phyloP scores from a whole-genome alignment of 805 yeast genomes.

The Hanseniaspora lindneri region DNA sequence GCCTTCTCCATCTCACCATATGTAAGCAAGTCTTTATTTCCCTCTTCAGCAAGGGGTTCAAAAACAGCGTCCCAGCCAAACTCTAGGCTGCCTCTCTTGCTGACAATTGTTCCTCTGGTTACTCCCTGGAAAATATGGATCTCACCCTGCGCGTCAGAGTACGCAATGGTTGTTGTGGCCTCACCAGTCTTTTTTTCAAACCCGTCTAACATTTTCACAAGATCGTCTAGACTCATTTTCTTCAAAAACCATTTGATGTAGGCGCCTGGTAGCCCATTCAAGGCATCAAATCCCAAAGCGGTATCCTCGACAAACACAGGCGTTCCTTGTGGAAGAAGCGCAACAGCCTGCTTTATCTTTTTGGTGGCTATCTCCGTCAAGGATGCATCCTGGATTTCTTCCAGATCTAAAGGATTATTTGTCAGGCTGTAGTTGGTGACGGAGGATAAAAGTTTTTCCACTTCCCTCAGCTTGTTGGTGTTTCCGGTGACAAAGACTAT shows the following conservation, averaged over 20 bases:
- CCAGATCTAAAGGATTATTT: constrained; percentile 65
- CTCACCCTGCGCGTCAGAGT: constrained; percentile 70
- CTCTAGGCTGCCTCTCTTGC: constrained; percentile 59
- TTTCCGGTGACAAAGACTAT: constrained; percentile 80
- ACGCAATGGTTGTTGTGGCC: constrained; percentile 89
- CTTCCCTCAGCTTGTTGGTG: constrained; percentile 76
- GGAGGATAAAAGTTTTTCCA: constrained; percentile 50
- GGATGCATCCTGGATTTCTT: constrained; percentile 79
- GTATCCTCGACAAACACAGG: constrained; percentile 95
- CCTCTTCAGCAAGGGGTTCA: constrained; percentile 48
- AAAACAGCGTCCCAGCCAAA: constrained; percentile 96
- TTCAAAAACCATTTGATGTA: constrained; percentile 85
- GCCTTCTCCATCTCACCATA: constrained; percentile 82
- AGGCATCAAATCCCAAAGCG: constrained; percentile 70
- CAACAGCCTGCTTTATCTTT: constrained; percentile 63
- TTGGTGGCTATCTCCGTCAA: constrained; percentile 68
- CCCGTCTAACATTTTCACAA: constrained; percentile 64
- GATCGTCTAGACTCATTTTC: constrained; percentile 60
- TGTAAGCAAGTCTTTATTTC: constrained; percentile 39
- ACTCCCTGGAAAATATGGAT: constrained; percentile 76
- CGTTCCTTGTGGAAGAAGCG: constrained; percentile 42
- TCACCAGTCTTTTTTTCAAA: constrained; percentile 76
- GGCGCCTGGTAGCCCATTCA: constrained; percentile 86
- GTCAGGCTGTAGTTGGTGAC: constrained; percentile 31
- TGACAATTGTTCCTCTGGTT: constrained; percentile 70